Base-by-base conservation (phyloP, 2,329 filamentous ascomycete species). In the Tolypocladium pustulatum region DNA sequence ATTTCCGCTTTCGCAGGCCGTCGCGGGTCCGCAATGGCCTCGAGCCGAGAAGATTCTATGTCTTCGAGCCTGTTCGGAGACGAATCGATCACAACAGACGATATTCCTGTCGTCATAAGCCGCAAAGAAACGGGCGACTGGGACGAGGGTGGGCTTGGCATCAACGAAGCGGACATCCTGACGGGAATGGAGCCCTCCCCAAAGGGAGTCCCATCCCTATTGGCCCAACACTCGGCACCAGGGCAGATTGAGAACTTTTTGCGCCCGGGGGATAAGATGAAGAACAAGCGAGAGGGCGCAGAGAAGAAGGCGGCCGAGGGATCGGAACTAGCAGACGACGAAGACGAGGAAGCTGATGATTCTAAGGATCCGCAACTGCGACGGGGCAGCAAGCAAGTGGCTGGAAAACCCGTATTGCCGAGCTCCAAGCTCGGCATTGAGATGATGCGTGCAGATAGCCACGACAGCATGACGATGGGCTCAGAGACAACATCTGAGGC, bases 391-490 rank as follows among this genome's bases (percentile, higher is more conserved):
- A 73, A 74, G 57, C 68, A 71, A 12, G 60, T 69, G 57, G 63
- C 67, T 41, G 68, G 75, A 60, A 85, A 85, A 63, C 74, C 76
- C 20, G 78, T 79, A 41, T 80, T 89, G 30, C 87, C 89, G 15
- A 89, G 88, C 57, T 96, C 91, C 0, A 97, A 96, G 72, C 82
- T 97, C 2, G 91, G 91, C 1, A 94, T 91, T 55, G 93, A 97
- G 72, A 97, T 97, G 93, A 93, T 97, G 90, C 86, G 93, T 54
- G 95, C 93, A 25, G 96, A 96, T 71, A 96, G 91, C 68, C 88
- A 93, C 66, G 93, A 95, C 55, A 96, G 92, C 67, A 83, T 90
- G 58, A 77, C 77, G 1, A 57, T 81, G 15, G 72, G 74, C 13
- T 79, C 80, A 3, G 81, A 82, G 54, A 78, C 74, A 63, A 77